phyloP scores from a whole-genome alignment of 305 asterid genomes.

The Rubia balearica region DNA sequence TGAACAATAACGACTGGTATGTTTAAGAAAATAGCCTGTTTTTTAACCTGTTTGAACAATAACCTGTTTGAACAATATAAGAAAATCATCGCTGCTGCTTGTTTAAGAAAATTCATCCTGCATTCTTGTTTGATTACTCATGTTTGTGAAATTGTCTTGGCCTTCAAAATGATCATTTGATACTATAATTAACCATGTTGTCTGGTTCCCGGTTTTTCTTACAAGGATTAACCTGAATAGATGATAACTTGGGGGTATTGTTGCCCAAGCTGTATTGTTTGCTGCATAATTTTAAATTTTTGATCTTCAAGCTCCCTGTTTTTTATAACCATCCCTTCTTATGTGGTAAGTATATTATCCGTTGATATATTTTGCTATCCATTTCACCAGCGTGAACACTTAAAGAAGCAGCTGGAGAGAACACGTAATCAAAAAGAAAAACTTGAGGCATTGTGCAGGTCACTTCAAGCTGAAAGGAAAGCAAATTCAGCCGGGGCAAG shows the following conservation, averaged over 20 bases:
- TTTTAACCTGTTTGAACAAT: too few species aligned
- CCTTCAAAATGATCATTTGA: background rate
- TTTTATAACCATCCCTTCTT: background rate
- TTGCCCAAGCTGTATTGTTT: background rate
- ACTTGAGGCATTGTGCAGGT: conserved; percentile 85
- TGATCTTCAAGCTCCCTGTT: background rate
- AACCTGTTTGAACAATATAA: too few species aligned
- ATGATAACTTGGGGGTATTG: background rate
- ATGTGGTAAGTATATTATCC: background rate
- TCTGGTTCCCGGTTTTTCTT: background rate
- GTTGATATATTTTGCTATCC: background rate
- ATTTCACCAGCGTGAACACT: conserved; percentile 56
- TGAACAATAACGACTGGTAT: background rate
- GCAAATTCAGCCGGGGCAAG: conserved; percentile 34
- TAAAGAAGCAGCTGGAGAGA: conserved; percentile 91
- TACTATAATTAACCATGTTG: background rate
- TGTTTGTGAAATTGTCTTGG: background rate
- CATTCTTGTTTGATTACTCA: background rate
- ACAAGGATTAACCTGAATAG: background rate
- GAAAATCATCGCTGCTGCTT: background rate
- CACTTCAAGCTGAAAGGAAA: conserved; percentile 90
- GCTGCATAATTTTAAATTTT: background rate
- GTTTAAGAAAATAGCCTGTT: too few species aligned
- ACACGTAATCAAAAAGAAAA: conserved; percentile 76
- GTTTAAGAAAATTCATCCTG: background rate